phyloP scores from a whole-genome alignment of 257 asterid species.

The Eustoma russellianum region DNA sequence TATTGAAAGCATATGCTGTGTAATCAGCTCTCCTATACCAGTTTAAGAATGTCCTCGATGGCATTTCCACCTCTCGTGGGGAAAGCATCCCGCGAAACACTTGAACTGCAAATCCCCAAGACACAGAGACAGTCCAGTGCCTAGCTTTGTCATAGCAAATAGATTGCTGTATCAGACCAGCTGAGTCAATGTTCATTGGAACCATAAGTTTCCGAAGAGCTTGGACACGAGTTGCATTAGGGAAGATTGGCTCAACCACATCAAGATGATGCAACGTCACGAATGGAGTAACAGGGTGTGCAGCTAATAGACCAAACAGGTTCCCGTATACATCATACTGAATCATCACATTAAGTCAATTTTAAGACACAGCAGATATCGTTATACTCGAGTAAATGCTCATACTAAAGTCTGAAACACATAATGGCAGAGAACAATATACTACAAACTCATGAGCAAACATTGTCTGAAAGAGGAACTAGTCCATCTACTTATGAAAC shows the following conservation, averaged over 20 bases:
- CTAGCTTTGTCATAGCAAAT: slow-evolving; percentile 55
- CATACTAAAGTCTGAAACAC: too few relatives aligned
- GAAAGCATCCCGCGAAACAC: slow-evolving; percentile 63
- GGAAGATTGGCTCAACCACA: slow-evolving; percentile 75
- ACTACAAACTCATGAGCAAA: too few relatives aligned
- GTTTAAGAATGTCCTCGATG: slow-evolving; percentile 72
- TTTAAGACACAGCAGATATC: too few relatives aligned
- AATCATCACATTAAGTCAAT: slow-evolving; percentile 15
- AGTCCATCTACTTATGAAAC: too few relatives aligned
- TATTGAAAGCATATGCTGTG: slow-evolving; percentile 65
- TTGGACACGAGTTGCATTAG: slow-evolving; percentile 43
- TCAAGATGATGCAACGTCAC: slow-evolving; percentile 78
- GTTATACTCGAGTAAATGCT: too few relatives aligned
- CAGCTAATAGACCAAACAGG: slow-evolving; percentile 59
- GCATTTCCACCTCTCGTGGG: slow-evolving; percentile 76
- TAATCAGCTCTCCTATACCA: slow-evolving; percentile 78
- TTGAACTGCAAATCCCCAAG: slow-evolving; percentile 81
- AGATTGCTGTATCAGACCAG: slow-evolving; percentile 72
- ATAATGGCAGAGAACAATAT: too few relatives aligned
- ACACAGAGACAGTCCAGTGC: slow-evolving; percentile 57
- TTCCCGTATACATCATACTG: slow-evolving; percentile 69
- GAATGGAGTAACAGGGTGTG: slow-evolving; percentile 66
- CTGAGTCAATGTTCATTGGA: slow-evolving; percentile 61
- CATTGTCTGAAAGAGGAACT: too few relatives aligned
- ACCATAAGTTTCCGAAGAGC: slow-evolving; percentile 42